Evolutionary conservation across 139 green algal genomes (phyloP).

Genomic region (Chlorella sp.): DNA sequence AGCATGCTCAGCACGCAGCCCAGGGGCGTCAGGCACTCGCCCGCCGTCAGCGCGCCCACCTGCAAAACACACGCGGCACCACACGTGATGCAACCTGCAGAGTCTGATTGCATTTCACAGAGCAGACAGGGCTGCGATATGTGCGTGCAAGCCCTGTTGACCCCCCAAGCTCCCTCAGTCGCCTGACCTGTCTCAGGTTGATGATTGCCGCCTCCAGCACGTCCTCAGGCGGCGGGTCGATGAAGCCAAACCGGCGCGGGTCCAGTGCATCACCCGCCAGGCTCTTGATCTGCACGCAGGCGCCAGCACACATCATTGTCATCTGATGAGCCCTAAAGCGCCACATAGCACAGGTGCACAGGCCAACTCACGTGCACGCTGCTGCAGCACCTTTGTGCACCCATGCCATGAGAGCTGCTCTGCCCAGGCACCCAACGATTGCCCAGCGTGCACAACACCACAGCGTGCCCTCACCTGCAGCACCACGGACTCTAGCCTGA

Average conservation of each 20-base stretch:
- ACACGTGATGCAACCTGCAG: background rate
- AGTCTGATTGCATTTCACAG: too few species aligned
- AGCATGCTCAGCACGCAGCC: constrained; percentile 47
- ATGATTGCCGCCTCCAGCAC: constrained; percentile 30
- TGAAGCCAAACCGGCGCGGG: constrained; percentile 37
- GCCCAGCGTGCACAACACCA: too few species aligned
- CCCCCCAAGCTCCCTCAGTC: too few species aligned
- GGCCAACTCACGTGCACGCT: background rate
- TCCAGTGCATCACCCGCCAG: constrained; percentile 31
- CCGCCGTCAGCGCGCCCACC: constrained; percentile 17
- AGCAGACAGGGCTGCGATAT: too few species aligned
- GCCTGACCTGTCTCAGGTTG: constrained; percentile 36
- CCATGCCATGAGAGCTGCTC: too few species aligned
- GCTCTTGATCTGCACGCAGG: constrained; percentile 29
- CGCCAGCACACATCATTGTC: too few species aligned
- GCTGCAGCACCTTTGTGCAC: too few species aligned
- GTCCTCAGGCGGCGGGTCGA: constrained; percentile 33
- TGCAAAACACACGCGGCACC: constrained; percentile 1
- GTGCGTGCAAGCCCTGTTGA: too few species aligned
- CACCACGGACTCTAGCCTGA: constrained; percentile 28
- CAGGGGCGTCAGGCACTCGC: constrained; percentile 62
- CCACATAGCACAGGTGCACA: background rate
- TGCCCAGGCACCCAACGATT: too few species aligned
- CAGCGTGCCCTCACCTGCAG: constrained; percentile 15
- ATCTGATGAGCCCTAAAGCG: background rate